These are phyloP conservation scores for Pichia sp. DNA, from an alignment of 1,139 yeast genomes.

Conservation along the genomic window DNA sequence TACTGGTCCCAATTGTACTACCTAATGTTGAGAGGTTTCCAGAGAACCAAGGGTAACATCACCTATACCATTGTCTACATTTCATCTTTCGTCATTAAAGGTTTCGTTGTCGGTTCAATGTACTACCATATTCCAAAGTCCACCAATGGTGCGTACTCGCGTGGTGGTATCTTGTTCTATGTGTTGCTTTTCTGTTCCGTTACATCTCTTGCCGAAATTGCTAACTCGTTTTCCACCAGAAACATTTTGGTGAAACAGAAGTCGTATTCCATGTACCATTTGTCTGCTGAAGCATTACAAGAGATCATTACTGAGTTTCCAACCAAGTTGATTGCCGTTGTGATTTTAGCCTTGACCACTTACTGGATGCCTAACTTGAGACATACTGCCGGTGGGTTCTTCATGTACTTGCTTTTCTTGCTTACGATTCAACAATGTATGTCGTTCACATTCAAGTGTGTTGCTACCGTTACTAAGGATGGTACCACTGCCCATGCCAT, in stretches of 20 bases:
- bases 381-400: conserved; percentile 41
- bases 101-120: conserved; percentile 38
- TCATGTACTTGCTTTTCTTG: conserved; percentile 39
- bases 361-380: conserved; percentile 43
- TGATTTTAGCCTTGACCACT: conserved; percentile 36
- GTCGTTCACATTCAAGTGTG: conserved; percentile 41
- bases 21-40: conserved; percentile 43
- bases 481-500: conserved; percentile 48
- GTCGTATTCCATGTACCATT: conserved; percentile 41
- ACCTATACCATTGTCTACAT: conserved; percentile 42
- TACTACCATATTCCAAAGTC: conserved; percentile 35
- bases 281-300: conserved; percentile 46
- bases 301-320: conserved; percentile 41
- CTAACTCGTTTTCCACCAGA: conserved; percentile 40
- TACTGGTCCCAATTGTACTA: conserved; percentile 43
- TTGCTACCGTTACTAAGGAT: conserved; percentile 48
- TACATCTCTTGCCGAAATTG: conserved; percentile 40
- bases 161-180: conserved; percentile 40
- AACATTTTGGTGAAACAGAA: conserved; percentile 43
- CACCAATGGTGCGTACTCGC: conserved; percentile 37
- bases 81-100: conserved; percentile 46
- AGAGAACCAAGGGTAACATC: conserved; percentile 35
- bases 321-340: conserved; percentile 33
- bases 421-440: conserved; percentile 40
- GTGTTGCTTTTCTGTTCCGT: conserved; percentile 42